phyloP scores from a whole-genome alignment of 2,329 filamentous ascomycete genomes.

The Setomelanomma holmii region DNA sequence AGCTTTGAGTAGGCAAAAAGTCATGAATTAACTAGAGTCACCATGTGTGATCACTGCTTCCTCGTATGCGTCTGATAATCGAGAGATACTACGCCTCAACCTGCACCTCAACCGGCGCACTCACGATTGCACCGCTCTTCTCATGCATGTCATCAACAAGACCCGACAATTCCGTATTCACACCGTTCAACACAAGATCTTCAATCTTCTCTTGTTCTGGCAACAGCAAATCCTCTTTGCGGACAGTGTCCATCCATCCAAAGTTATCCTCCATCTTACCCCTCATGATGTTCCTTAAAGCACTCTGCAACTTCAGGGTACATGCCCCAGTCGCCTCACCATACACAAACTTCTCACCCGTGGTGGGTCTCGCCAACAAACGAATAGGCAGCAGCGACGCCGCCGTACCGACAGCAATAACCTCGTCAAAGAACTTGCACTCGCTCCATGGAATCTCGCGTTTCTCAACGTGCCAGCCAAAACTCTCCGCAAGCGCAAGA shows the following conservation, averaged over 20 bases:
- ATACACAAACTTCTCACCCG: slow-evolving; percentile 27
- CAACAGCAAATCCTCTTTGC: slow-evolving; percentile 15
- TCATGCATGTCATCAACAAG: background rate
- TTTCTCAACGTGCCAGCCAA: slow-evolving; percentile 45
- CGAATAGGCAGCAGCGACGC: slow-evolving; percentile 22
- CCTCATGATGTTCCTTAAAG: slow-evolving; percentile 16
- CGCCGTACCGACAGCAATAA: slow-evolving; percentile 31
- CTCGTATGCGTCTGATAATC: background rate
- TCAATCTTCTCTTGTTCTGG: slow-evolving; percentile 1
- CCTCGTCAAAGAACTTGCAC: slow-evolving; percentile 24
- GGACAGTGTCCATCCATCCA: slow-evolving; percentile 12
- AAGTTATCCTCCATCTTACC: slow-evolving; percentile 17
- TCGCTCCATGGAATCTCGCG: slow-evolving; percentile 26
- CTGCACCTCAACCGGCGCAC: slow-evolving; percentile 1
- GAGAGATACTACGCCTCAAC: background rate
- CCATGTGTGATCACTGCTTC: too few species aligned
- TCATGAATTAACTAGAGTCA: too few species aligned
- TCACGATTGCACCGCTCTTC: slow-evolving; percentile 1
- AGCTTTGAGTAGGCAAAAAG: too few species aligned
- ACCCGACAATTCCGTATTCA: background rate
- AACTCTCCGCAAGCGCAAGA: slow-evolving; percentile 29
- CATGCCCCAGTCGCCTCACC: slow-evolving; percentile 7
- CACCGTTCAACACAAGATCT: background rate
- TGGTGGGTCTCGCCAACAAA: slow-evolving; percentile 11
- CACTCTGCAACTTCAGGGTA: slow-evolving; percentile 6